Evolutionary conservation across 1,284 basidiomycete species (phyloP).

Genomic region (Ustilago shanxiensis): DNA sequence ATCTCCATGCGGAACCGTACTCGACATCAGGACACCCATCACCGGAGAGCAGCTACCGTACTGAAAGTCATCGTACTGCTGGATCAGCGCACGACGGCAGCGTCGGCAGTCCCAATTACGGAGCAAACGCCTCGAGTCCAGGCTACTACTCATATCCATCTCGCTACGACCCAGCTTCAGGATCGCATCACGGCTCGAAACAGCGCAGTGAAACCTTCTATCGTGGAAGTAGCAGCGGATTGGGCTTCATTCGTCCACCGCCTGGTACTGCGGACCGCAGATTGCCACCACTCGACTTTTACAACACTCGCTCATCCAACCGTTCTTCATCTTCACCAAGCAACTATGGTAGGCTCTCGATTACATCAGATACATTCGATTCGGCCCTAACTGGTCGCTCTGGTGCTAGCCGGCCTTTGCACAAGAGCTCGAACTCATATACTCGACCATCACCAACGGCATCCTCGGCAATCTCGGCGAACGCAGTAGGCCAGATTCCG

Average conservation of each 20-base stretch:
- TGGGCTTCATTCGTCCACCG: conserved; percentile 39
- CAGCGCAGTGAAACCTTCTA: conserved; percentile 39
- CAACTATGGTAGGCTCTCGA: conserved; percentile 33
- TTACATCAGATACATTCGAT: conserved; percentile 26
- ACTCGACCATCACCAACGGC: conserved; percentile 9
- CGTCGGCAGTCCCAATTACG: conserved; percentile 33
- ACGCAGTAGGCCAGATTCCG: neutral
- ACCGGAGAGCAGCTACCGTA: conserved; percentile 27
- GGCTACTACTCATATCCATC: conserved; percentile 30
- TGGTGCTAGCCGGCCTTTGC: neutral
- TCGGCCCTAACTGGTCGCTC: conserved; percentile 18
- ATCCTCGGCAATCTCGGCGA: neutral
- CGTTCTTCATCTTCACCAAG: conserved; percentile 30
- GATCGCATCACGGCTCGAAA: conserved; percentile 14
- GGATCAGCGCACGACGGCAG: conserved; percentile 30
- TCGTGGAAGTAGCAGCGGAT: conserved; percentile 45
- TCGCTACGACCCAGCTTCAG: conserved; percentile 30
- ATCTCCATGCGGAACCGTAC: conserved; percentile 11
- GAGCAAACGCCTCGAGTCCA: conserved; percentile 16
- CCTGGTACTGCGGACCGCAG: conserved; percentile 23
- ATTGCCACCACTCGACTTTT: conserved; percentile 36
- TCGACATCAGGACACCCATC: conserved; percentile 20
- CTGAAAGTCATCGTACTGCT: conserved; percentile 25
- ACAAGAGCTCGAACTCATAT: conserved; percentile 11
- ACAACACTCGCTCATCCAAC: conserved; percentile 16